phyloP scores from a whole-genome alignment of 225 moss, liverwort and hornwort genomes.

The Climacium dendroides region DNA sequence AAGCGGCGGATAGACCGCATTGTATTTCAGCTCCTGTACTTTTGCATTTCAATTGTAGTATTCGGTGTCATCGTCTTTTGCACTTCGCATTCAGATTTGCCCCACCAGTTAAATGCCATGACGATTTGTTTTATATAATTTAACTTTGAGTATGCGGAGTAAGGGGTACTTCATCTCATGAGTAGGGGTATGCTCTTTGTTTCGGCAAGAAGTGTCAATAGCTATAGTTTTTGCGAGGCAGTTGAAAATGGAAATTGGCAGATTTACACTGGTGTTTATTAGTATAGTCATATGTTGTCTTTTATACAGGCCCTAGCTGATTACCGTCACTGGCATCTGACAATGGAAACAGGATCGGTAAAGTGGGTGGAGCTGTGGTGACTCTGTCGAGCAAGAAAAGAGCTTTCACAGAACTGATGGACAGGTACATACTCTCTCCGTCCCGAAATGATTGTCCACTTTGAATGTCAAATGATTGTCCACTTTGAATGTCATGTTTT shows the following conservation, averaged over 20 bases:
- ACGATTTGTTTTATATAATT: not conserved
- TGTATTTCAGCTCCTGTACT: not conserved
- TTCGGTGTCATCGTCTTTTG: not conserved
- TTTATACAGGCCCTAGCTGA: not conserved
- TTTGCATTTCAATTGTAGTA: not conserved
- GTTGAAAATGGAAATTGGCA: not conserved
- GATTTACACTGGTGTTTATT: not conserved
- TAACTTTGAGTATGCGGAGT: not conserved
- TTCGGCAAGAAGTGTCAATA: not conserved
- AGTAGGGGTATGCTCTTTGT: not conserved
- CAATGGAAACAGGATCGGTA: slow-evolving; percentile 14
- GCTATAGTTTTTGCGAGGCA: not conserved
- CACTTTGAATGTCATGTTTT: too few species aligned
- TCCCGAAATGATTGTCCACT: too few species aligned
- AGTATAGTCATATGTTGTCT: not conserved
- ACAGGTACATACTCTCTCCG: slow-evolving; percentile 33
- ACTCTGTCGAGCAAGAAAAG: slow-evolving; percentile 3
- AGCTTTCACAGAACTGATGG: slow-evolving; percentile 24
- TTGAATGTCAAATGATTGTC: too few species aligned
- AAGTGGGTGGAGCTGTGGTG: slow-evolving; percentile 7
- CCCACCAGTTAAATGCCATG: not conserved
- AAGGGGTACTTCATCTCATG: not conserved
- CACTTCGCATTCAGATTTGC: not conserved
- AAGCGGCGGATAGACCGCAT: not conserved
- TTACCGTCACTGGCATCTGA: not conserved